phyloP scores from a whole-genome alignment of 1,139 yeast genomes.

The Protomyces pachydermus region DNA sequence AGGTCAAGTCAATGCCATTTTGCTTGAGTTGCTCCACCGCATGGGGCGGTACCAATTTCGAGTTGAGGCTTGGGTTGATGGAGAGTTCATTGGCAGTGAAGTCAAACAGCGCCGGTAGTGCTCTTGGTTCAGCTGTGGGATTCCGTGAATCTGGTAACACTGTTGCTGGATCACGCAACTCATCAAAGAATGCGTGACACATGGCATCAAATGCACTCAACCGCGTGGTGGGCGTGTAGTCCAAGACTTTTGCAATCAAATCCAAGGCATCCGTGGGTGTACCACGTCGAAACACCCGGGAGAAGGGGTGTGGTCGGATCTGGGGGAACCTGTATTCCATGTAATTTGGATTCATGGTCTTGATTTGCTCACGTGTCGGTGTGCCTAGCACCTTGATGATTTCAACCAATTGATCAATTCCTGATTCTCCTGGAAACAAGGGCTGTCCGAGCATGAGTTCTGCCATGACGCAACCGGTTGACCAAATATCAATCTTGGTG shows the following conservation, averaged over 20 bases:
- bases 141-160: constrained; percentile 50
- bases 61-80: constrained; percentile 43
- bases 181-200: constrained; percentile 70
- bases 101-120: constrained; percentile 44
- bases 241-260: constrained; percentile 56
- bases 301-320: constrained; percentile 85
- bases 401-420: constrained; percentile 94
- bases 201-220: constrained; percentile 65
- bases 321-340: constrained; percentile 97
- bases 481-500: constrained; percentile 93
- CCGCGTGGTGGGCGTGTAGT: constrained; percentile 71
- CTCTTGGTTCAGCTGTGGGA: constrained; percentile 39
- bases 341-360: constrained; percentile 93
- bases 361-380: constrained; percentile 86
- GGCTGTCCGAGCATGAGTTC: constrained; percentile 94
- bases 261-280: constrained; percentile 55
- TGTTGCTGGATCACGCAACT: constrained; percentile 55
- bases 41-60: constrained; percentile 42
- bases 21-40: constrained; percentile 38
- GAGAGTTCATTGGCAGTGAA: constrained; percentile 42
- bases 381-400: constrained; percentile 94
- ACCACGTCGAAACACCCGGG: constrained; percentile 70
- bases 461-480: constrained; percentile 97
- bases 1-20: constrained; percentile 40
- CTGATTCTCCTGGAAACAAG: constrained; percentile 93